Conservation (phyloP, 768 basidiomycete species). For the Lenzites betulinus region DNA sequence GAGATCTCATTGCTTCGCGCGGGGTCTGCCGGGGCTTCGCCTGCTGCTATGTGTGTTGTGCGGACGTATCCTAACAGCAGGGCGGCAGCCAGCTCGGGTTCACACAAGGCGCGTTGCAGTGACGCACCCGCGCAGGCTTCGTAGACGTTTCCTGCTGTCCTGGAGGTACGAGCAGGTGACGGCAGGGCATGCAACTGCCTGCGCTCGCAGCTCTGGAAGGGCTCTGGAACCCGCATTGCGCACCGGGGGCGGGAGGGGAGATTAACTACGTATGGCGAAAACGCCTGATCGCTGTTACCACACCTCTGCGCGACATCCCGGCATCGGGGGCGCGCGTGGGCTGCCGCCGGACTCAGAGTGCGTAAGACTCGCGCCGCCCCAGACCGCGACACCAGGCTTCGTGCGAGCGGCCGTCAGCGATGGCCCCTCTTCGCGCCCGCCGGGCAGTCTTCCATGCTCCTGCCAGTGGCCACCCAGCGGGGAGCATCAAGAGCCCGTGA, state of each 20-base stretch:
- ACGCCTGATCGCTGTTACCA: not conserved
- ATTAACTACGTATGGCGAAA: not conserved
- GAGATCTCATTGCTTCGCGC: constrained; percentile 6
- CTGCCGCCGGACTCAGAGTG: not conserved
- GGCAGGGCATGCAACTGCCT: not conserved
- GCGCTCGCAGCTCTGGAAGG: not conserved
- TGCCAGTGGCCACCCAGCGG: not conserved
- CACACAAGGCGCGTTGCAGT: not conserved
- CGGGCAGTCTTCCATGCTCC: not conserved
- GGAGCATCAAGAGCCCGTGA: too few relatives aligned
- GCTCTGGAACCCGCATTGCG: not conserved
- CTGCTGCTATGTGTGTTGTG: not conserved
- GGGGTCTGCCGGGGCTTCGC: constrained; percentile 6
- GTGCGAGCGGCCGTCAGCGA: not conserved
- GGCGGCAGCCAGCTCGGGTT: not conserved
- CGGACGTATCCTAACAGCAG: not conserved
- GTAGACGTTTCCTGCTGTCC: not conserved
- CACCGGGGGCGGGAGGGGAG: not conserved
- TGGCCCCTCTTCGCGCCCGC: not conserved
- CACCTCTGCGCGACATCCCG: not conserved
- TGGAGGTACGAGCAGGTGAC: not conserved
- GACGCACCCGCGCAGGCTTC: not conserved
- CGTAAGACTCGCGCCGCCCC: not conserved
- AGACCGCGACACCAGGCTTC: not conserved
- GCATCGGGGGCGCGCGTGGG: not conserved